Evolutionary conservation across 73 alveolate species (phyloP).

Genomic region (Paramecium pentaurelia): DNA sequence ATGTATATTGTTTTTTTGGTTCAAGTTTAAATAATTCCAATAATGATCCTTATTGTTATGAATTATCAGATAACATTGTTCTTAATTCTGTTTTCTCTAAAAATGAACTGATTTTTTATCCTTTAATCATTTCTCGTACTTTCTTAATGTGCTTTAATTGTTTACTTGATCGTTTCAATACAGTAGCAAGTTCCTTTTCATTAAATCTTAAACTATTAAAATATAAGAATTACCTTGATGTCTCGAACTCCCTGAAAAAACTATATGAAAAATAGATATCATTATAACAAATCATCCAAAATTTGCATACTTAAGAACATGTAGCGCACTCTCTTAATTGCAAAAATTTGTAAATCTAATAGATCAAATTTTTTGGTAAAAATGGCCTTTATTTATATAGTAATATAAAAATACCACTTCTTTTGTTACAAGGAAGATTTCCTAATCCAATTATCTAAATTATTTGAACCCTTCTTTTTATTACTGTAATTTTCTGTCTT

Average conservation of each 20-base stretch:
- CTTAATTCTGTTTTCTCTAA: not conserved
- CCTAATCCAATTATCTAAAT: not conserved
- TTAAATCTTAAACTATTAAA: not conserved
- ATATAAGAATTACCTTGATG: not conserved
- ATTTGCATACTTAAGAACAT: slow-evolving; percentile 25
- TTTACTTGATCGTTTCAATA: not conserved
- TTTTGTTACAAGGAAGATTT: not conserved
- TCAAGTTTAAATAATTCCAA: not conserved
- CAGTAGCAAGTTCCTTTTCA: slow-evolving; percentile 17
- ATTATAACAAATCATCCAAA: slow-evolving; percentile 19
- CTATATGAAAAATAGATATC: slow-evolving; percentile 27
- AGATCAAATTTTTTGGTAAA: slow-evolving; percentile 4
- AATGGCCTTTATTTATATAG: not conserved
- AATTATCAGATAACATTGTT: not conserved
- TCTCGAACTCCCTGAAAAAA: slow-evolving; percentile 1
- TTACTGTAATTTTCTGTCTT: not conserved
- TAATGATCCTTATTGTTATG: not conserved
- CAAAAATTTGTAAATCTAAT: not conserved
- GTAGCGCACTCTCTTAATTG: slow-evolving; percentile 12
- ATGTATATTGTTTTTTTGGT: not conserved
- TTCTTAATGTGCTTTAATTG: slow-evolving; percentile 29
- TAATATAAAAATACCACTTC: not conserved
- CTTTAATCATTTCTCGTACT: not conserved
- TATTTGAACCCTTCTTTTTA: not conserved
- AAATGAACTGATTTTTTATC: slow-evolving; percentile 16